Percentiles rank a stretch among this genome's conserved stretches.
Conservation (phyloP, 306 rosid genomes). For the Fragaria nilgerrensis region DNA sequence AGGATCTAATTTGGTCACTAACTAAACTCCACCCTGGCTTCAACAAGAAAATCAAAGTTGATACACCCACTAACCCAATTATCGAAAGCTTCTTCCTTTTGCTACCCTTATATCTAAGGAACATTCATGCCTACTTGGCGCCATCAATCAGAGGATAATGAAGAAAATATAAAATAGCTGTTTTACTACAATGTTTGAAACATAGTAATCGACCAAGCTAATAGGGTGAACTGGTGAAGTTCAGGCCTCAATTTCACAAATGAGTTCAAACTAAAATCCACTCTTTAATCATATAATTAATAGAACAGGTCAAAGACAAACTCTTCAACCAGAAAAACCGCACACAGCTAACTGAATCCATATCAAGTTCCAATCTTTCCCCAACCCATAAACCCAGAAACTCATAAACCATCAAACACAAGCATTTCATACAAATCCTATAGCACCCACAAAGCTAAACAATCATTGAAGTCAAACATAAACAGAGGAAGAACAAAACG, state of each 20-base stretch:
- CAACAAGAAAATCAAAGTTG: background rate
- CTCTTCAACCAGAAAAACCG: background rate
- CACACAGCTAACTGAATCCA: background rate
- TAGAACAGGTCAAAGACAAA: background rate
- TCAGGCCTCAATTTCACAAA: background rate
- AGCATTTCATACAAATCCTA: background rate
- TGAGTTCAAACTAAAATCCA: background rate
- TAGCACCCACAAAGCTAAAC: background rate
- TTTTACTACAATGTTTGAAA: background rate
- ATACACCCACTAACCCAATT: background rate
- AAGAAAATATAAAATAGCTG: background rate
- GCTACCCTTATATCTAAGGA: background rate
- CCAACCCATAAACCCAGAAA: background rate
- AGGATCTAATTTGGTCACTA: slow-evolving; percentile 1
- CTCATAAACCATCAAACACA: slow-evolving; percentile 15
- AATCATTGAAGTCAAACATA: background rate
- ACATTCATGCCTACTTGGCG: background rate
- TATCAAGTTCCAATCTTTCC: slow-evolving; percentile 6
- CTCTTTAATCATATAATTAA: no score
- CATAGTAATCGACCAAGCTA: no score
- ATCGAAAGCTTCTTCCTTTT: background rate
- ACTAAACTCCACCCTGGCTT: slow-evolving; percentile 7
- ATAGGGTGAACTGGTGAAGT: background rate
- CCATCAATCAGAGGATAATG: background rate
- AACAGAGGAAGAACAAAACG: background rate